Conservation (phyloP, 257 asterid species). For the Solanum lycopersicoides region DNA sequence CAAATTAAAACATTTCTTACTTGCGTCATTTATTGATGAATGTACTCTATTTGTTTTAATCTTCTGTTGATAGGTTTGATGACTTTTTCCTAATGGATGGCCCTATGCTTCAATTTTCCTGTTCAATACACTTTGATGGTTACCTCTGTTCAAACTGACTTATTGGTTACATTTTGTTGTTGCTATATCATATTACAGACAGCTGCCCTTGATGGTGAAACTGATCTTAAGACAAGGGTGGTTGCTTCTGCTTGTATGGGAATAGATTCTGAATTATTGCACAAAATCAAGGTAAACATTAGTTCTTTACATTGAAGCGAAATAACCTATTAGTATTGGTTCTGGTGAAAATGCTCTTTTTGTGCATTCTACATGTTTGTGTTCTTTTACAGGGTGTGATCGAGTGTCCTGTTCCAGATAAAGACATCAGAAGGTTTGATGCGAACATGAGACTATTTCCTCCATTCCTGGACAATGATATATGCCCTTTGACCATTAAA, state of each 20-base stretch:
- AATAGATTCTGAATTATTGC: conserved; percentile 82
- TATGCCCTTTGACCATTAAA: conserved; percentile 85
- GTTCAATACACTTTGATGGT: background rate
- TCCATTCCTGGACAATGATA: conserved; percentile 93
- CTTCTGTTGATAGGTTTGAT: background rate
- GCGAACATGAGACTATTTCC: conserved; percentile 94
- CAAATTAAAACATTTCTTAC: background rate
- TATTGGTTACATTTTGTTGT: background rate
- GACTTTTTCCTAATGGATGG: background rate
- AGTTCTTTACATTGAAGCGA: background rate
- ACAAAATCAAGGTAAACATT: conserved; percentile 70
- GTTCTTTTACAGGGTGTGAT: conserved; percentile 71
- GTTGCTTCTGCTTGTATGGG: conserved; percentile 96
- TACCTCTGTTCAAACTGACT: background rate
- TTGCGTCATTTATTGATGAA: background rate
- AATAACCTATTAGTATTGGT: background rate
- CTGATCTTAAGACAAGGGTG: conserved; percentile 89
- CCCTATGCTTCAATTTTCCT: background rate
- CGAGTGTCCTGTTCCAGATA: conserved; percentile 93
- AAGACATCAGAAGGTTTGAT: conserved; percentile 91
- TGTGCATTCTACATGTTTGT: background rate
- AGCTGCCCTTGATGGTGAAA: conserved; percentile 96
- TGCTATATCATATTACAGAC: conserved; percentile 37
- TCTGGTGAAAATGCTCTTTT: background rate
- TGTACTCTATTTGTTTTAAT: background rate